Base-by-base conservation (phyloP, 306 rosid species). In the Cucurbita pepo region DNA sequence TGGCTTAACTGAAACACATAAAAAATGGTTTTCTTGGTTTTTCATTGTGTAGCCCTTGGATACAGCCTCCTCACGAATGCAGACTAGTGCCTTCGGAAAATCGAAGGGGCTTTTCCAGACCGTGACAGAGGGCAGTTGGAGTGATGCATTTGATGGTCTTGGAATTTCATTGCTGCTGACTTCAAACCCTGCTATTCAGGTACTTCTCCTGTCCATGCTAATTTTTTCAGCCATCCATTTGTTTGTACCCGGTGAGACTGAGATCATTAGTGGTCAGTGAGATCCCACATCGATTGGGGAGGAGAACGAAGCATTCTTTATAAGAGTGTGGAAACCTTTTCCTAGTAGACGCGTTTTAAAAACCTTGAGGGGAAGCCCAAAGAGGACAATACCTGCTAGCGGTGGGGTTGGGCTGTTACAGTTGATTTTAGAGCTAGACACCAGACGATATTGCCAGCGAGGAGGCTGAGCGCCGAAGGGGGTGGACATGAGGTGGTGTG, bases 1-100 rank as follows among this genome's bases (percentile, higher is more conserved):
- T 44, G 11, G 41, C 78, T 69, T 85, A 77, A 82, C 85, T 51
- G 76, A 45, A 73, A 76, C 71, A 62, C 59, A 30, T 30, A 30
- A 30, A 30, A 30, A 30, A 30, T 30, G 34, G 34, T 30, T 61
- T 75, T 61, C 77, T 74, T 85, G 78, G 71, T 85, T 77, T 78
- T 79, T 64, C 50, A 69, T 79, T 66, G 21, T 87, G 89, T 77
- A 95, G 99, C 97, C 99, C 77, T 86, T 95, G 79, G 99, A 95
- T 80, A 95, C 99, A 81, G 99, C 99, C 75, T 77, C 99, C 53
- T 95, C 99, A 34, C 85, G 89, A 86, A 95, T 95, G 96, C 99
- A 95, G 84, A 95, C 99, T 59, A 91, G 90, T 75, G 95, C 82
- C 41, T 95, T 95, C 50, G 99, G 99, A 79, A 95, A 95, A 84